phyloP scores from a whole-genome alignment of 2,329 filamentous ascomycete species.

The Paraphoma sp. region DNA sequence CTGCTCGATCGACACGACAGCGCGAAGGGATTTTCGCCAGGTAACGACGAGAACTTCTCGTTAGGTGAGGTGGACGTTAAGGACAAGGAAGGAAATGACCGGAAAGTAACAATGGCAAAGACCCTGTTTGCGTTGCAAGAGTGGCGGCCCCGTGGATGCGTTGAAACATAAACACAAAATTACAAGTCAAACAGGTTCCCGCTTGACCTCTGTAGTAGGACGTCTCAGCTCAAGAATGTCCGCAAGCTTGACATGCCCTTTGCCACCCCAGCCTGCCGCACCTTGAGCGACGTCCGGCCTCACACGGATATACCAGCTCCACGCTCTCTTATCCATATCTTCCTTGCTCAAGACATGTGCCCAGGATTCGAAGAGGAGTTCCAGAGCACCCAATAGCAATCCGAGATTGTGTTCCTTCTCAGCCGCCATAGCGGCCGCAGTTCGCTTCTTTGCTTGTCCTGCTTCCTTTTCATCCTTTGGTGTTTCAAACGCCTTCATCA shows the following conservation, averaged over 20 bases:
- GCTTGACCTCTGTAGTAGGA: constrained; percentile 7
- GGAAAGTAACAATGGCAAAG: neutral
- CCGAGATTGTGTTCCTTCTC: constrained; percentile 75
- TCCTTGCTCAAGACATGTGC: constrained; percentile 63
- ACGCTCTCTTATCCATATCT: constrained; percentile 78
- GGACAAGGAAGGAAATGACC: neutral
- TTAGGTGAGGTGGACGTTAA: neutral
- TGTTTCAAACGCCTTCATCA: constrained; percentile 65
- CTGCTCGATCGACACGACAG: constrained; percentile 48
- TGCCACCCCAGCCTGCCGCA: constrained; percentile 81
- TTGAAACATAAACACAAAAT: neutral
- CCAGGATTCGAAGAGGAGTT: constrained; percentile 79
- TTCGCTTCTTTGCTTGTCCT: constrained; percentile 52
- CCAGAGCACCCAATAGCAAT: constrained; percentile 72
- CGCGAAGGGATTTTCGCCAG: neutral
- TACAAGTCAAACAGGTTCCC: neutral
- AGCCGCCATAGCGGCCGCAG: constrained; percentile 56
- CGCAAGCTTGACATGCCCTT: constrained; percentile 70
- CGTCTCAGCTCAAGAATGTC: constrained; percentile 60
- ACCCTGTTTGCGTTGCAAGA: neutral
- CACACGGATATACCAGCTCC: constrained; percentile 81
- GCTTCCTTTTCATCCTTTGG: constrained; percentile 40
- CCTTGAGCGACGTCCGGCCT: constrained; percentile 78
- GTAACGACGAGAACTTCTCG: neutral
- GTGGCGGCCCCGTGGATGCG: neutral